Conservation (phyloP, 192 early-diverging fungal species). For the Spinellus fusiger region DNA sequence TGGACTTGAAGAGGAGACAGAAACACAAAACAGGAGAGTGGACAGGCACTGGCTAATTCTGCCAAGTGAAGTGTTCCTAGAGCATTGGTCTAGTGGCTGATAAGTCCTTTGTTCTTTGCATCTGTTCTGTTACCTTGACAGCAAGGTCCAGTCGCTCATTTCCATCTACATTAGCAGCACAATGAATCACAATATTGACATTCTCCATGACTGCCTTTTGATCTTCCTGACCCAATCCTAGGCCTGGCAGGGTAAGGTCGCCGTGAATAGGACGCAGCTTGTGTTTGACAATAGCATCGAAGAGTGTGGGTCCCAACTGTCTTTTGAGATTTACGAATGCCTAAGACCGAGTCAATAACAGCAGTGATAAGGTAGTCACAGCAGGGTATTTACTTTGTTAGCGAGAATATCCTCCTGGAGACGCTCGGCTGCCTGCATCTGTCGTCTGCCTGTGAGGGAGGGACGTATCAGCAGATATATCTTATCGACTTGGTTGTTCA, state of each 20-base stretch:
- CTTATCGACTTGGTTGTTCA: slow-evolving; percentile 33
- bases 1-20: slow-evolving; percentile 18
- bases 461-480: slow-evolving; percentile 19
- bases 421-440: slow-evolving; percentile 9
- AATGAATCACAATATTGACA: slow-evolving; percentile 38
- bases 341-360: not conserved
- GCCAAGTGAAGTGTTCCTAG: slow-evolving; percentile 21
- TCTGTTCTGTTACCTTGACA: slow-evolving; percentile 34
- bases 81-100: slow-evolving; percentile 19
- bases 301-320: slow-evolving; percentile 21
- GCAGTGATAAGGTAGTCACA: not conserved
- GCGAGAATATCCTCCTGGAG: slow-evolving; percentile 29
- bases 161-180: slow-evolving; percentile 41
- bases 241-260: slow-evolving; percentile 29
- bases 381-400: slow-evolving; percentile 15
- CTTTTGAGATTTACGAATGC: slow-evolving; percentile 37
- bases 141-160: slow-evolving; percentile 40
- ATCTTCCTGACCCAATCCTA: slow-evolving; percentile 36
- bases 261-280: slow-evolving; percentile 39
- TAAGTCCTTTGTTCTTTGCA: not conserved
- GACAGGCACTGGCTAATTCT: slow-evolving; percentile 27
- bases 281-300: slow-evolving; percentile 31
- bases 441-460: not conserved
- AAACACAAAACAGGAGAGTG: slow-evolving; percentile 22
- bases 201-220: slow-evolving; percentile 33